Evolutionary conservation across 805 yeast genomes (phyloP).

Genomic region (Hanseniaspora lindneri): DNA sequence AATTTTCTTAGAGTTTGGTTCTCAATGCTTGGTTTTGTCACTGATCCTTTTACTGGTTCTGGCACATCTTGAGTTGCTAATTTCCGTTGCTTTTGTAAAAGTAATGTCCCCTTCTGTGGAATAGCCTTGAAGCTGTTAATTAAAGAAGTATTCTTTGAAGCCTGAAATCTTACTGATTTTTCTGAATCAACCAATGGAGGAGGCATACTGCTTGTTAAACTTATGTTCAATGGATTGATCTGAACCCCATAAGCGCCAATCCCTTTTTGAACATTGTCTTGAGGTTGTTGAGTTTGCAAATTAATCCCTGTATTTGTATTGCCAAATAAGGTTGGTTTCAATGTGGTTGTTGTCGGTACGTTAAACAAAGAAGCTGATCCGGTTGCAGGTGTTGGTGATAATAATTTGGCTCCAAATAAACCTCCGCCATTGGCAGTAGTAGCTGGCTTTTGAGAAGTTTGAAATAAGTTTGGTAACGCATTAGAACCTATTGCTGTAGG

Average conservation of each 20-base stretch:
- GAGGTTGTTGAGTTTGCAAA: no score
- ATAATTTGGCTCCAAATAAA: conserved; percentile 5
- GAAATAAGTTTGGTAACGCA: conserved; percentile 1
- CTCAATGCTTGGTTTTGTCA: neutral
- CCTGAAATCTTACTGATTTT: neutral
- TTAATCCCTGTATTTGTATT: no score
- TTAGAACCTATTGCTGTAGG: neutral
- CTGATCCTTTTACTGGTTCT: neutral
- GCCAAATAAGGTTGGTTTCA: neutral
- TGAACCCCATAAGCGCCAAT: conserved; percentile 11
- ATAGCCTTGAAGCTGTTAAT: neutral
- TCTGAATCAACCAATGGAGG: neutral
- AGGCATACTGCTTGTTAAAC: neutral
- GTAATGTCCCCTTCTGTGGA: neutral
- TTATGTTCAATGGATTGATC: conserved; percentile 6
- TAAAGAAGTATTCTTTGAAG: neutral
- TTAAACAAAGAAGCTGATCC: conserved; percentile 4
- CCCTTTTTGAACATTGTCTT: neutral
- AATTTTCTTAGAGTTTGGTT: neutral
- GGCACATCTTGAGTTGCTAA: neutral
- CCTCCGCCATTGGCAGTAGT: conserved; percentile 2
- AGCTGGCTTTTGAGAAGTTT: neutral
- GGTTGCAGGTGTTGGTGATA: conserved; percentile 1
- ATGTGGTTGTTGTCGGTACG: neutral
- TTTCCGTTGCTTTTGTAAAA: neutral